Conservation (phyloP, 1,284 basidiomycete species). For the Melampsora americana region DNA sequence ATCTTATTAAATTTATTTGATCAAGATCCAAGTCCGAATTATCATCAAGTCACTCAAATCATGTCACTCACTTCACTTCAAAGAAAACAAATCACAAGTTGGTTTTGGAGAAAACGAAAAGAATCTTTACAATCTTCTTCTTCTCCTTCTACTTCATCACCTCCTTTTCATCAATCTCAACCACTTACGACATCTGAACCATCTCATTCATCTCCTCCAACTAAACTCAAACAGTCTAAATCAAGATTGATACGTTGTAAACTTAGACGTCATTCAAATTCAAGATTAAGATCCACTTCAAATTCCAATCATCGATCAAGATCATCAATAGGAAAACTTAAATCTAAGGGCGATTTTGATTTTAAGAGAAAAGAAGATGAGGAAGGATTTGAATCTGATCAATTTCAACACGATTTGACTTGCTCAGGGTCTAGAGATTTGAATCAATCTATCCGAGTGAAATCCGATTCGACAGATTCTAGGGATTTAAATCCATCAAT, state of each 20-base stretch:
- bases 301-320: no score
- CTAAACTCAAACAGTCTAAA: neutral
- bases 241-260: constrained; percentile 1
- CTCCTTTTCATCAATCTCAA: neutral
- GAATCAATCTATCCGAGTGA: no score
- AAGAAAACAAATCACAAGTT: constrained; percentile 42
- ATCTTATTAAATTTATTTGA: constrained; percentile 16
- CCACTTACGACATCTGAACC: neutral
- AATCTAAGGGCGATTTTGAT: no score
- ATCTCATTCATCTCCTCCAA: neutral
- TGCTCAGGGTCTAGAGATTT: no score
- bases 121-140: constrained; percentile 10
- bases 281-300: no score
- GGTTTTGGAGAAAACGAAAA: constrained; percentile 42
- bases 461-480: no score
- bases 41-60: constrained; percentile 24
- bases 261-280: neutral
- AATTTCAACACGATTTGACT: no score
- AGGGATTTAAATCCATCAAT: no score
- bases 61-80: constrained; percentile 22
- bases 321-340: no score
- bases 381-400: no score
- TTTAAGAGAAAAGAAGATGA: no score
- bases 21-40: constrained; percentile 17
- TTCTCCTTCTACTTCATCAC: neutral